These are phyloP conservation scores for Beauveria caledonica DNA, from an alignment of 2,329 filamentous ascomycete genomes.

Conservation along the genomic window DNA sequence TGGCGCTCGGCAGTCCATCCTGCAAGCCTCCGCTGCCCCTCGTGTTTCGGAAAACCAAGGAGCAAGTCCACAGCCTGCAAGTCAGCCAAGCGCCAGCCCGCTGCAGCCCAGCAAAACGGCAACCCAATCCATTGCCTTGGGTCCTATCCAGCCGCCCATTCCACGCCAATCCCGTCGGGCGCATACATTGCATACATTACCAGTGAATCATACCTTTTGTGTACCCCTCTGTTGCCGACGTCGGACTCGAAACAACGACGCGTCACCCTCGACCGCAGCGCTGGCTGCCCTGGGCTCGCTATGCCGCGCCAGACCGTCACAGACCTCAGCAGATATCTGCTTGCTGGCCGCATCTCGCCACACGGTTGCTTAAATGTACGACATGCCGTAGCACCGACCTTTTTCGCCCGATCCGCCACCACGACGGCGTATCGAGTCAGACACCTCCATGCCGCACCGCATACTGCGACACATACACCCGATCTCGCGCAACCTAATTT, in stretches of 20 bases:
- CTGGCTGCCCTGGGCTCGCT: constrained; percentile 1
- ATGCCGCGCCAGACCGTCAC: constrained; percentile 39
- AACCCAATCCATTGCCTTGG: constrained; percentile 5
- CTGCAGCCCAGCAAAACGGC: background rate
- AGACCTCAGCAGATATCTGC: constrained; percentile 41
- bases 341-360: constrained; percentile 35
- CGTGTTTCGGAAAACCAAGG: constrained; percentile 2
- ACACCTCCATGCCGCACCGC: constrained; percentile 24
- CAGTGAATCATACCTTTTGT: background rate
- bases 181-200: background rate
- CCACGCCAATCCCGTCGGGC: background rate
- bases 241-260: constrained; percentile 6
- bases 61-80: background rate
- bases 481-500: constrained; percentile 38
- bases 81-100: background rate
- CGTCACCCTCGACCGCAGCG: background rate
- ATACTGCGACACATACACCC: constrained; percentile 16
- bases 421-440: constrained; percentile 15
- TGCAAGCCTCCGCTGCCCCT: constrained; percentile 8
- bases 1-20: background rate
- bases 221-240: background rate
- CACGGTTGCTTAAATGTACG: constrained; percentile 31
- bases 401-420: constrained; percentile 11
- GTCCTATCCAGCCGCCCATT: background rate
- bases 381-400: constrained; percentile 14